Evolutionary conservation across 768 basidiomycete species (phyloP), one percentile per base, ranked within the genome.

Genomic region (Guyanaporus albipodus): DNA sequence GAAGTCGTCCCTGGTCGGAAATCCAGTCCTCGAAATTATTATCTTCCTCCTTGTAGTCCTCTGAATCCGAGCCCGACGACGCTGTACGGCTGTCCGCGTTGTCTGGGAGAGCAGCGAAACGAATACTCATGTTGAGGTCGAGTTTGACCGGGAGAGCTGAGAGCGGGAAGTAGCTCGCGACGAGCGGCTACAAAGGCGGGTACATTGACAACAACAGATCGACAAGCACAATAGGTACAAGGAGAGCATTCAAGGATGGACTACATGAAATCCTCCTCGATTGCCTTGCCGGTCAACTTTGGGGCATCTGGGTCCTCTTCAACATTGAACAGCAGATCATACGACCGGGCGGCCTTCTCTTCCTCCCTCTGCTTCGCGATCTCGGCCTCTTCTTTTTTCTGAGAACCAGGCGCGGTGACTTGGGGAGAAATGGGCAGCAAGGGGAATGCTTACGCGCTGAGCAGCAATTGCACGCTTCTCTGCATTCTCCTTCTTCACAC

Each of bases 231-330:
- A 28, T 7, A 19, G 9, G 38, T 44, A 42, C 22, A 24, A 23
- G 15, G 28, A 4, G 14, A 27, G n/a, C 21, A 17, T 32, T n/a
- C n/a, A n/a, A 29, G 41, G 15, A 15, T 17, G 34, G 14, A 45
- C 76, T 69, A 91, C 87, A 92, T 92, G 62, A 92, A 92, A 62
- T 92, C 90, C 39, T 92, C 89, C 63, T 91, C 88, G 59, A 90
- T 70, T 57, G 89, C 90, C 54, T 78, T 75, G 11, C 80, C 86
- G 3, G 81, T 82, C 66, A 79, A 79, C 53, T 70, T 69, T 19
- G 72, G 73, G 10, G 49, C 70, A 26, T 69, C 64, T 10, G 81
- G 79, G 22, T 82, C 81, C 45, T 76, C 77, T 36, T 82, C 79
- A 3, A 73, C 84, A 21, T 76, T 76, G 69, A 87, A 90, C 41